These are phyloP conservation scores for Suhomyces coccinellae DNA, from an alignment of 1,139 yeast genomes.

Conservation along the genomic window DNA sequence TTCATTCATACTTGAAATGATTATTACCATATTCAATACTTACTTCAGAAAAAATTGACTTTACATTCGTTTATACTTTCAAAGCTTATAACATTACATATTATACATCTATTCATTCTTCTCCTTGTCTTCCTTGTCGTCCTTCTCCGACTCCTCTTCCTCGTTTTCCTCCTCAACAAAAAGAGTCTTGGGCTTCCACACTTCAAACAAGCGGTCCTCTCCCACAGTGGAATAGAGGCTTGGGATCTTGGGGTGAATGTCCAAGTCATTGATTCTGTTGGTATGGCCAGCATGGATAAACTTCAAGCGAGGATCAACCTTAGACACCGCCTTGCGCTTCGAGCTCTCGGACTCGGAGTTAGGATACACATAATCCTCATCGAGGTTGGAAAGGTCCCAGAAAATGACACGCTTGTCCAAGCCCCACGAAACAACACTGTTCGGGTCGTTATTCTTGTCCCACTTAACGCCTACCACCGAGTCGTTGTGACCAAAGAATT, in stretches of 20 bases:
- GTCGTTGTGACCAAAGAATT: slow-evolving; percentile 52
- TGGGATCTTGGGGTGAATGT: slow-evolving; percentile 48
- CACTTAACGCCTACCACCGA: slow-evolving; percentile 41
- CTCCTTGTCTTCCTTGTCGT: slow-evolving; percentile 26
- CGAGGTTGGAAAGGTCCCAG: slow-evolving; percentile 52
- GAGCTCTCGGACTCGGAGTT: slow-evolving; percentile 23
- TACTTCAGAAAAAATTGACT: too few relatives aligned
- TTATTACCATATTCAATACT: too few relatives aligned
- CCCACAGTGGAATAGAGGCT: slow-evolving; percentile 49
- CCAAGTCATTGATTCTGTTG: slow-evolving; percentile 50
- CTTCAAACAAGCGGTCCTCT: slow-evolving; percentile 53
- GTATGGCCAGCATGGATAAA: slow-evolving; percentile 65
- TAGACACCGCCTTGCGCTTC: slow-evolving; percentile 29
- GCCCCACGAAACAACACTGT: slow-evolving; percentile 46
- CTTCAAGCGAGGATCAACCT: slow-evolving; percentile 58
- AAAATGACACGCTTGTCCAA: slow-evolving; percentile 49
- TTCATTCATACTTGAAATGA: too few relatives aligned
- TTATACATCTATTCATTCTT: slow-evolving; percentile 10
- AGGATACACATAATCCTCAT: slow-evolving; percentile 46
- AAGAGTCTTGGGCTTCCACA: slow-evolving; percentile 53
- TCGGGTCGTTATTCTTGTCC: slow-evolving; percentile 38
- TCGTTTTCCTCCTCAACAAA: slow-evolving; percentile 45
- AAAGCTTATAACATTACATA: slow-evolving; percentile 2
- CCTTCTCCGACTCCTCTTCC: slow-evolving; percentile 29
- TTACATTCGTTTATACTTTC: neutral